Conservation (phyloP, 1,284 basidiomycete genomes). For the Porogramme epimiltina region DNA sequence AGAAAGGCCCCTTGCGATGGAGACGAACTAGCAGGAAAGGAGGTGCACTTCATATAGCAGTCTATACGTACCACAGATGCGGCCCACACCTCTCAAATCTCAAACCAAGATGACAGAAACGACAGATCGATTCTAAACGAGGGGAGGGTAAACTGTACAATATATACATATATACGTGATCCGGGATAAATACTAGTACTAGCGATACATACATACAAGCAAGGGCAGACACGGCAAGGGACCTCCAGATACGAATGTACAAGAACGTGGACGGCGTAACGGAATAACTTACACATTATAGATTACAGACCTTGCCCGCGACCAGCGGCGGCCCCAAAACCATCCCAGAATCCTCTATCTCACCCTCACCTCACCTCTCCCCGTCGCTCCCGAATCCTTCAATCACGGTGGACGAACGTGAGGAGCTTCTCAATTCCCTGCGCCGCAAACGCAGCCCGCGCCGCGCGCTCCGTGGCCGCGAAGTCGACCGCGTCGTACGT, state of each 20-base stretch:
- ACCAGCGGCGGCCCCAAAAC: too few relatives aligned
- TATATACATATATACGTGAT: neutral
- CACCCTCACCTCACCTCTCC: too few relatives aligned
- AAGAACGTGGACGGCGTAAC: neutral
- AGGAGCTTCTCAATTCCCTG: constrained; percentile 13
- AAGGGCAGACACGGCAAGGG: neutral
- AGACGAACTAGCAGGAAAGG: too few relatives aligned
- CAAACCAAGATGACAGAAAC: too few relatives aligned
- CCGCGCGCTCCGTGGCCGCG: constrained; percentile 13
- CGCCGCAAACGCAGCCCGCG: constrained; percentile 11
- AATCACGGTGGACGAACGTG: neutral
- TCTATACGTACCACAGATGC: too few relatives aligned
- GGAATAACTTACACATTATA: neutral
- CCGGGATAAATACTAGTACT: neutral
- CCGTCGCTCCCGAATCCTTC: neutral
- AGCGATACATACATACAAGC: constrained; percentile 2
- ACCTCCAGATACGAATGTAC: neutral
- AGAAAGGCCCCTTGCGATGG: too few relatives aligned
- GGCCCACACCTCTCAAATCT: too few relatives aligned
- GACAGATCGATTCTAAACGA: too few relatives aligned
- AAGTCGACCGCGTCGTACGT: constrained; percentile 6
- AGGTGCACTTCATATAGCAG: too few relatives aligned
- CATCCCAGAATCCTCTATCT: too few relatives aligned
- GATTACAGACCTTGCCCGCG: too few relatives aligned
- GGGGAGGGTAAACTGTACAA: constrained; percentile 1